These are phyloP conservation scores for Trypanosoma avium DNA, from an alignment of 208 protist species.

Conservation along the genomic window DNA sequence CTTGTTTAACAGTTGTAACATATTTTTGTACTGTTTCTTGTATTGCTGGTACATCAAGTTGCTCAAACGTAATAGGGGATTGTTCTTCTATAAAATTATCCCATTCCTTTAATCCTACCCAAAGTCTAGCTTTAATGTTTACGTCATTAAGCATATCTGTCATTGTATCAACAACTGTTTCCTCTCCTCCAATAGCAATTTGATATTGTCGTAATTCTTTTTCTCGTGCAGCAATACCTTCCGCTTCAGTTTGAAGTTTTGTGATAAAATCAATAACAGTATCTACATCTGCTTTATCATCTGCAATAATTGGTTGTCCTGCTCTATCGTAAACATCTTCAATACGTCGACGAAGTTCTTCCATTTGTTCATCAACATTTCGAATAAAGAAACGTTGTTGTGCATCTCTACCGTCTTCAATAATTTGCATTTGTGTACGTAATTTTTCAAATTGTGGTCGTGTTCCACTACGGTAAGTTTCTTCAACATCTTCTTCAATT, in stretches of 20 bases:
- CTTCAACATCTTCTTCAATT: constrained; percentile 84
- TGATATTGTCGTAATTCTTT: constrained; percentile 89
- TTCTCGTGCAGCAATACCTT: constrained; percentile 81
- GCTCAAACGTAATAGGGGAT: constrained; percentile 61
- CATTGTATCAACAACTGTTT: constrained; percentile 91
- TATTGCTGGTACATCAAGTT: constrained; percentile 64
- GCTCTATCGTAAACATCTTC: constrained; percentile 86
- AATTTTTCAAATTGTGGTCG: constrained; percentile 93
- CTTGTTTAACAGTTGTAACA: constrained; percentile 87
- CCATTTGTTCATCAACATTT: constrained; percentile 93
- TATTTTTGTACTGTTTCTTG: constrained; percentile 90
- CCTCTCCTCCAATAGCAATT: constrained; percentile 86
- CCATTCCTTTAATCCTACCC: constrained; percentile 88
- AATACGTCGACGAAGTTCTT: constrained; percentile 84
- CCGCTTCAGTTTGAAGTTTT: constrained; percentile 72
- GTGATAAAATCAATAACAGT: constrained; percentile 86
- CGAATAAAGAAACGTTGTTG: constrained; percentile 91
- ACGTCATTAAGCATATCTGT: constrained; percentile 91
- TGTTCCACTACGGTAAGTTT: constrained; percentile 91
- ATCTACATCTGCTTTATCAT: constrained; percentile 77
- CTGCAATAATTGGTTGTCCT: constrained; percentile 85
- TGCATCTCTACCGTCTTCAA: constrained; percentile 87
- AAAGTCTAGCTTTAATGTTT: constrained; percentile 86
- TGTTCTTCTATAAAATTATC: constrained; percentile 69
- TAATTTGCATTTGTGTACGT: constrained; percentile 83